Percentiles rank a stretch among this genome's conserved stretches.
Conservation (phyloP, 2,329 filamentous ascomycete genomes). For the Geosmithia putterillii region DNA sequence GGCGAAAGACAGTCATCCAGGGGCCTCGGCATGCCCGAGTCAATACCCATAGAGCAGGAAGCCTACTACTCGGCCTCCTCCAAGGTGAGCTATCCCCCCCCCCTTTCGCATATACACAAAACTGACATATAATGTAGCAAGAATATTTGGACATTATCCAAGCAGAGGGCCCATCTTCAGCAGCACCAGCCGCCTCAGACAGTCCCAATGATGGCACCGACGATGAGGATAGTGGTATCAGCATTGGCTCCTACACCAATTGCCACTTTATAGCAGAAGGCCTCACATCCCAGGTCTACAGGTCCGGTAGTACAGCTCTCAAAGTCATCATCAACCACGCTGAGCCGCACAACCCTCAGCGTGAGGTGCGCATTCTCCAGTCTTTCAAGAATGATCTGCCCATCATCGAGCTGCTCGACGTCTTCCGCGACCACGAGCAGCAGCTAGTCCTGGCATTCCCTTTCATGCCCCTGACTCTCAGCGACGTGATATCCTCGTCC, state of each 20-base stretch:
- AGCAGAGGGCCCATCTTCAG: background rate
- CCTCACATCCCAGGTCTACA: conserved; percentile 75
- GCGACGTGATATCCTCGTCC: conserved; percentile 47
- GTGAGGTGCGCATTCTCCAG: conserved; percentile 65
- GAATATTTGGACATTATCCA: background rate
- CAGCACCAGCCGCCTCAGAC: background rate
- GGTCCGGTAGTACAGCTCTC: conserved; percentile 51
- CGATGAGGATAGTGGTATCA: conserved; percentile 16
- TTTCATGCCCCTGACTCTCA: conserved; percentile 64
- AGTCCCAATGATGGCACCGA: background rate
- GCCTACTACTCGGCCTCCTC: conserved; percentile 47
- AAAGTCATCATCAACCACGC: conserved; percentile 66
- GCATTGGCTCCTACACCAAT: conserved; percentile 39
- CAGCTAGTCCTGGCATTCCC: conserved; percentile 75
- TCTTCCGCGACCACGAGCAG: conserved; percentile 59
- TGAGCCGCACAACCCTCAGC: conserved; percentile 70
- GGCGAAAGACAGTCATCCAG: background rate
- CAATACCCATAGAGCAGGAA: conserved; percentile 53
- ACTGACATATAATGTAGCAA: background rate
- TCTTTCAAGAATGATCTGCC: conserved; percentile 37
- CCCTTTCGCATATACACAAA: background rate
- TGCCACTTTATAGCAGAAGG: conserved; percentile 51
- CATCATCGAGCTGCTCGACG: conserved; percentile 62
- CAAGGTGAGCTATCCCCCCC: conserved; percentile 30
- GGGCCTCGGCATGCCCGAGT: conserved; percentile 21